Evolutionary conservation across 495 filamentous ascomycete genomes (phyloP), one percentile per base, ranked within the genome.

Genomic region (Clavariopsis aquatica): DNA sequence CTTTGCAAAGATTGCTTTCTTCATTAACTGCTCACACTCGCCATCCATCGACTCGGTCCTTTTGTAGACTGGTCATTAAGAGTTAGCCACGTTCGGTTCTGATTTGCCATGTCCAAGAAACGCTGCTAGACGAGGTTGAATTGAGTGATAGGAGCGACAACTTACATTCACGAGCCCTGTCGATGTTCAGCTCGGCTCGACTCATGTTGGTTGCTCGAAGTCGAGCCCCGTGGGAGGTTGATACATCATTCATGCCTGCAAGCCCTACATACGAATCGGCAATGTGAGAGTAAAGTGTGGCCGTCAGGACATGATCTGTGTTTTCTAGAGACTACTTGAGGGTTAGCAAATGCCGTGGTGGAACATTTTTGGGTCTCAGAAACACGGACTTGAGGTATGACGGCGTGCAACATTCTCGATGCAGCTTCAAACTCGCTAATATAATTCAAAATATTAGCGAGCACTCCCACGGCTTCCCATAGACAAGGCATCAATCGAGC

Each of bases 261-360:
- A 91, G 77, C 0, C 93, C 93, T 82, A 96, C 88, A 68, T 90
- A 83, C 0, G 89, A 88, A 72, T 97, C 92, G 4, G 87, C 91
- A 9, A 96, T 81, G n/a, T 85, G 74, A 20, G 85, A 85, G 74
- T 91, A 94, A 31, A 91, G 80, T 52, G 82, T 80, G 2, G 84
- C 93, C 12, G 82, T 81, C 22, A 92, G 77, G 19, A 78, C 78
- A 13, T 82, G 80, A 54, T 91, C 84, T 61, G 88, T 88, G 34
- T 85, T 83, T 74, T 96, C 91, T 10, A 95, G 79, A 3, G 89
- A 83, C 72, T 76, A 41, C 0, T 19, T 12, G n/a, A 26, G 47
- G 20, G 27, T 53, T 22, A 71, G 41, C 22, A 28, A 36, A 22
- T 12, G 22, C 41, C 53, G 15, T 22, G 15, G n/a, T n/a, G 38